Evolutionary conservation across 768 basidiomycete genomes (phyloP), one percentile per base, ranked within the genome.

Genomic region (Amyloporia xantha): DNA sequence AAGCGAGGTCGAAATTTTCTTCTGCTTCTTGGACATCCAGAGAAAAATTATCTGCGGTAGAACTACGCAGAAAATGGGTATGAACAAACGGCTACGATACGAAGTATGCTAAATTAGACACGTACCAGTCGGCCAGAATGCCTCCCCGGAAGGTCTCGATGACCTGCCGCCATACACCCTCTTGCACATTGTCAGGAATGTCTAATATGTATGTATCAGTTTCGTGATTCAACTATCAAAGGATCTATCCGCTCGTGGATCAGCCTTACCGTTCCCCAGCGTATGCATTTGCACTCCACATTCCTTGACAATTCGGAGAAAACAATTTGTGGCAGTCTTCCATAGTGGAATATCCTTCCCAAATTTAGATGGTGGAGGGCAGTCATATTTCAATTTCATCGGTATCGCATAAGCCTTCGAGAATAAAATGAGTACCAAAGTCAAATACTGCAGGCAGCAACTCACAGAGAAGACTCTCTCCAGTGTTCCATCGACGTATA

Each of bases 351-450:
- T 68, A 59, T 94, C 95, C 47, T 89, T 84, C 2, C 90, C 91
- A 60, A 81, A 91, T 61, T 85, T 92, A 35, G 86, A 91, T 0
- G 95, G 78, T 0, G 87, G 70, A 0, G 95, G 94, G 63, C 94
- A 96, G 28, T 95, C 91, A 54, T 97, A 95, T 66, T 94, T 94
- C 54, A 98, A 70, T 60, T 93, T 92, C 62, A 97, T 81, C 1
- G 95, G 93, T 27, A 95, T 84, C 3, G 88, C 80, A 58, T 89
- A 93, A 7, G 48, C 48, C 48, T 49, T 21, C 3, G 20, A 24
- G 10, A 9, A 12, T 15, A 12, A 41, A 12, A 41, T 24, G 20
- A 19, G 15, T 15, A 33, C 26, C 26, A 10, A 12, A 19, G 10
- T 35, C n/a, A n/a, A n/a, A n/a, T 7, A 39, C 20, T 6, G 7